phyloP scores from a whole-genome alignment of 208 protist genomes.

The Leishmania major region DNA sequence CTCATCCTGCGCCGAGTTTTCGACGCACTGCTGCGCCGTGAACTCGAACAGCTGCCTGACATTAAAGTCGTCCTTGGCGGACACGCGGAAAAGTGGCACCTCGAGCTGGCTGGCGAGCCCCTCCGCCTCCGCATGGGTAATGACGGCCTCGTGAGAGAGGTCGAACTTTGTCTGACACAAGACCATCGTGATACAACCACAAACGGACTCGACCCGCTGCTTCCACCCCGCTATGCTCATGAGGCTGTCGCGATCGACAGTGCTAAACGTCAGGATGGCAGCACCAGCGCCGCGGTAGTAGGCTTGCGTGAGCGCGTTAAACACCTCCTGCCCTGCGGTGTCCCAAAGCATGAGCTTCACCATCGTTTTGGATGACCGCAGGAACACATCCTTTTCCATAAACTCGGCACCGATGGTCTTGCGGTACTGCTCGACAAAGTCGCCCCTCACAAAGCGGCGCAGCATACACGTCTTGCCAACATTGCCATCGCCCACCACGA shows the following conservation, averaged over 20 bases:
- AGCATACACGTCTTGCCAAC: slow-evolving; percentile 96
- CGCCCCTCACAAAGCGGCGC: slow-evolving; percentile 88
- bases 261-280: slow-evolving; percentile 91
- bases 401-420: slow-evolving; percentile 93
- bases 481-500: slow-evolving; percentile 94
- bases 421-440: slow-evolving; percentile 93
- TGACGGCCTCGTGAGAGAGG: slow-evolving; percentile 79
- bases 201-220: slow-evolving; percentile 82
- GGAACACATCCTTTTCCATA: slow-evolving; percentile 91
- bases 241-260: slow-evolving; percentile 90
- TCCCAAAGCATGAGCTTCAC: slow-evolving; percentile 95
- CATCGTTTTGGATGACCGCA: slow-evolving; percentile 53
- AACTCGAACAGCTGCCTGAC: slow-evolving; percentile 91
- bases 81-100: slow-evolving; percentile 91
- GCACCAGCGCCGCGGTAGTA: slow-evolving; percentile 93
- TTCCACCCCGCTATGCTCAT: slow-evolving; percentile 87
- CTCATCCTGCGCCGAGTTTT: slow-evolving; percentile 8
- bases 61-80: slow-evolving; percentile 94
- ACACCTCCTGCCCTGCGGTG: slow-evolving; percentile 94
- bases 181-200: slow-evolving; percentile 86
- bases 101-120: slow-evolving; percentile 74
- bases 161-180: slow-evolving; percentile 96
- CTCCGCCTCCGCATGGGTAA: slow-evolving; percentile 90
- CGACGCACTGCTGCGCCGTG: slow-evolving; percentile 66
- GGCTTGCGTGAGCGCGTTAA: slow-evolving; percentile 90